A percentile compares a stretch with the other conserved stretches of the same genome.
Evolutionary conservation across 1,139 yeast genomes (phyloP).

Genomic region (Taiozyma sp.): DNA sequence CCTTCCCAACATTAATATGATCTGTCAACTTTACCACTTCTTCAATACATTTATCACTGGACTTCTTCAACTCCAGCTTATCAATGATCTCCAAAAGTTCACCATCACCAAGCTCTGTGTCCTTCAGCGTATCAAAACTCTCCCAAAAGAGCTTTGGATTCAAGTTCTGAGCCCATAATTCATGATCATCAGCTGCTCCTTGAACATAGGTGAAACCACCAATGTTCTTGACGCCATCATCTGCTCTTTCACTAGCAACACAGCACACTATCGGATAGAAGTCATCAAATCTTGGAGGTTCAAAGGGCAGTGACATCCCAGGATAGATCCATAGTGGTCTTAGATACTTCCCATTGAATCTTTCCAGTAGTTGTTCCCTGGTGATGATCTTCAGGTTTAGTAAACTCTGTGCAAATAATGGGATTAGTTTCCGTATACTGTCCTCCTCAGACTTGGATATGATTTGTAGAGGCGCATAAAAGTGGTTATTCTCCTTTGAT

Average conservation of each 20-base stretch:
- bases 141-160: constrained; percentile 58
- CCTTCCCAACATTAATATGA: constrained; percentile 14
- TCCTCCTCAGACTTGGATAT: constrained; percentile 56
- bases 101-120: constrained; percentile 31
- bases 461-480: constrained; percentile 45
- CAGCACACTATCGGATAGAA: constrained; percentile 45
- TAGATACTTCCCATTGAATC: constrained; percentile 41
- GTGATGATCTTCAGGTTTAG: constrained; percentile 34
- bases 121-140: constrained; percentile 30
- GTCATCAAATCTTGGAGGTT: constrained; percentile 19
- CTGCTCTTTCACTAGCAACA: constrained; percentile 58
- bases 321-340: constrained; percentile 74
- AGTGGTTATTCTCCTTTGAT: constrained; percentile 24
- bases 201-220: constrained; percentile 59
- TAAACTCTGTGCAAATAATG: constrained; percentile 43
- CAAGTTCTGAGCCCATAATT: constrained; percentile 65
- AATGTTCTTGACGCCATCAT: constrained; percentile 44
- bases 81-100: constrained; percentile 18
- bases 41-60: background rate
- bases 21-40: constrained; percentile 10
- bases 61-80: constrained; percentile 5
- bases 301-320: constrained; percentile 32
- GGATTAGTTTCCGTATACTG: constrained; percentile 45
- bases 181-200: constrained; percentile 95
- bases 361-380: constrained; percentile 27